These are phyloP conservation scores for Irineochytrium annulatum DNA, from an alignment of 192 early-diverging fungal genomes.

Conservation along the genomic window DNA sequence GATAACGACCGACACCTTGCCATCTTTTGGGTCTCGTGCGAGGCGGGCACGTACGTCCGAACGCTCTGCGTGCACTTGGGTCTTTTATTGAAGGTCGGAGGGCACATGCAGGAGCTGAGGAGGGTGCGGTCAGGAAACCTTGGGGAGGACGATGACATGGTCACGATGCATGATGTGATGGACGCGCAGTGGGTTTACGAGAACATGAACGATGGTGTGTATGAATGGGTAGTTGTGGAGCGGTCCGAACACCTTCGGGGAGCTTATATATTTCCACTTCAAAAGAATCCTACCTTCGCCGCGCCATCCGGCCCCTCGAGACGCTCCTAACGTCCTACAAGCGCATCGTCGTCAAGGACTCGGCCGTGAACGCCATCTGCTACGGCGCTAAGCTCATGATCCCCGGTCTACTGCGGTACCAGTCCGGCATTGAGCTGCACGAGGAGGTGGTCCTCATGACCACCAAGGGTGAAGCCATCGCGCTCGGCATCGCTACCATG, in stretches of 20 bases:
- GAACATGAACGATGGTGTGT: slow-evolving; percentile 81
- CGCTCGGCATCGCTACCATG: slow-evolving; percentile 96
- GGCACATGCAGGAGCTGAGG: slow-evolving; percentile 99
- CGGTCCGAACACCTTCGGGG: background rate
- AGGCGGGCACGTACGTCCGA: slow-evolving; percentile 99
- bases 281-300: slow-evolving; percentile 87
- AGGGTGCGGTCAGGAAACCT: slow-evolving; percentile 91
- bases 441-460: slow-evolving; percentile 99
- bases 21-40: slow-evolving; percentile 97
- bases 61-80: slow-evolving; percentile 99
- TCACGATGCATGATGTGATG: slow-evolving; percentile 98
- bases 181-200: slow-evolving; percentile 99
- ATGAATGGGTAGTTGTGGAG: background rate
- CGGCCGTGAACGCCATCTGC: slow-evolving; percentile 97
- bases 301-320: slow-evolving; percentile 90
- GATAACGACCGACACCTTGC: slow-evolving; percentile 95
- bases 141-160: slow-evolving; percentile 90
- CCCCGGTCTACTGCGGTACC: slow-evolving; percentile 93
- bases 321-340: slow-evolving; percentile 92
- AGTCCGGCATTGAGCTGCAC: slow-evolving; percentile 90
- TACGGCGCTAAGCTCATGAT: slow-evolving; percentile 99
- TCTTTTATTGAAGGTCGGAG: slow-evolving; percentile 89
- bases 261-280: slow-evolving; percentile 1
- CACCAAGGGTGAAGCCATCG: slow-evolving; percentile 99
- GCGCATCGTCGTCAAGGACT: slow-evolving; percentile 97